Conservation (phyloP, 345 rosid species). For the Eucalyptus dawsonii region DNA sequence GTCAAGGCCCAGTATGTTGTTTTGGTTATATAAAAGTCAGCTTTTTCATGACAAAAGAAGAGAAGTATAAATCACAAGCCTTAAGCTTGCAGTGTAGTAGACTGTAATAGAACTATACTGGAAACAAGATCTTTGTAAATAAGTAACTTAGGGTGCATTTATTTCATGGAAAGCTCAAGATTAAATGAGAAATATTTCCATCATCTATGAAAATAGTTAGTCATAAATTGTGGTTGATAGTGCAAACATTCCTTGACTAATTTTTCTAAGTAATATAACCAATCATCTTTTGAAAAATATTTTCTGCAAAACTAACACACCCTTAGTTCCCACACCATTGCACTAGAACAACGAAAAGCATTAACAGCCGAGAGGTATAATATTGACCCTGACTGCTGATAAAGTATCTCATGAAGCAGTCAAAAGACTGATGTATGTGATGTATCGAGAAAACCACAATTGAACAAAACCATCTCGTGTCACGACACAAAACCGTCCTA, state of each 20-base stretch:
- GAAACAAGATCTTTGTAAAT: not conserved
- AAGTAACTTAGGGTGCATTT: not conserved
- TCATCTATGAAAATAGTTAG: not conserved
- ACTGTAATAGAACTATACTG: not conserved
- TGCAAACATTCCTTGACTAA: not conserved
- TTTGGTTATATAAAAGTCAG: not conserved
- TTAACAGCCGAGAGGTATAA: not conserved
- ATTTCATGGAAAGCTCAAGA: not conserved
- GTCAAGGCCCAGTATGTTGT: not conserved
- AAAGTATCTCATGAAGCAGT: not conserved
- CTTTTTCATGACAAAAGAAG: not conserved
- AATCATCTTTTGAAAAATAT: not conserved
- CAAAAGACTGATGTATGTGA: not conserved
- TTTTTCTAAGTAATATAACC: not conserved
- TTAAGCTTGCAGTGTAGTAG: not conserved
- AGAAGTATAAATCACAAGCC: not conserved
- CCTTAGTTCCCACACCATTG: not conserved
- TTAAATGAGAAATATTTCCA: not conserved
- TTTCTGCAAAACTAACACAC: fast-evolving
- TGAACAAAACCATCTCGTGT: not conserved
- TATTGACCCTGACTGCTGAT: not conserved
- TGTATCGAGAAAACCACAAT: not conserved
- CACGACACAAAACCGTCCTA: too few relatives aligned
- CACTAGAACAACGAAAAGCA: not conserved
- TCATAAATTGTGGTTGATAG: fast-evolving